Evolutionary conservation across 305 asterid species (phyloP).

Genomic region (Solanum hybrid): DNA sequence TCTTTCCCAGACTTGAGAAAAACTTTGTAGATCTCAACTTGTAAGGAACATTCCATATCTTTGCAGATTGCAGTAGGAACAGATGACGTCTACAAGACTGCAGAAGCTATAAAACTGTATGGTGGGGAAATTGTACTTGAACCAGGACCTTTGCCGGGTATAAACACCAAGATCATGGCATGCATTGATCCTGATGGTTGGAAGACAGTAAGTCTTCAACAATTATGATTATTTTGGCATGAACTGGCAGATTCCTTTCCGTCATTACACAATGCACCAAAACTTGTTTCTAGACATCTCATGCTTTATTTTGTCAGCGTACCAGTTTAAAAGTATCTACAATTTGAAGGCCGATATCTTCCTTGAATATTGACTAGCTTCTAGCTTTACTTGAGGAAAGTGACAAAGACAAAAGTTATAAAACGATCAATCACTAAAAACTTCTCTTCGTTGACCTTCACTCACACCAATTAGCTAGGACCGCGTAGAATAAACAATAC

Average conservation of each 20-base stretch:
- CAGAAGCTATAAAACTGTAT: constrained; percentile 26
- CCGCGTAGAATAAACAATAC: background rate
- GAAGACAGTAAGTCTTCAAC: constrained; percentile 28
- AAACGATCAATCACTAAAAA: background rate
- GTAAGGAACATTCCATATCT: constrained; percentile 5
- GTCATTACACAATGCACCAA: background rate
- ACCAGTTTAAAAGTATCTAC: background rate
- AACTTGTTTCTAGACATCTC: background rate
- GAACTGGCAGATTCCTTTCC: background rate
- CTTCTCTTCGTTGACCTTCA: background rate
- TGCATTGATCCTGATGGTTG: constrained; percentile 56
- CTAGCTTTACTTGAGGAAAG: background rate
- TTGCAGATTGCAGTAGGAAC: constrained; percentile 46
- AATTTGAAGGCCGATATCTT: background rate
- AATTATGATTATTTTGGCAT: background rate
- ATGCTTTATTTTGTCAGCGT: background rate
- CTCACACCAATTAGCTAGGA: background rate
- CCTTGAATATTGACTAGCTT: background rate
- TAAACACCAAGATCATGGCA: constrained; percentile 39
- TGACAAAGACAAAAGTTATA: background rate
- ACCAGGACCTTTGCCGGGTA: constrained; percentile 52
- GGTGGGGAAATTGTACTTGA: constrained; percentile 38
- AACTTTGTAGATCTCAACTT: background rate
- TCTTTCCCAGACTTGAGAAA: background rate
- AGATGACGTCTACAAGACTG: constrained; percentile 41